phyloP scores from a whole-genome alignment of 305 asterid genomes.

The Stenogyne calaminthoides region DNA sequence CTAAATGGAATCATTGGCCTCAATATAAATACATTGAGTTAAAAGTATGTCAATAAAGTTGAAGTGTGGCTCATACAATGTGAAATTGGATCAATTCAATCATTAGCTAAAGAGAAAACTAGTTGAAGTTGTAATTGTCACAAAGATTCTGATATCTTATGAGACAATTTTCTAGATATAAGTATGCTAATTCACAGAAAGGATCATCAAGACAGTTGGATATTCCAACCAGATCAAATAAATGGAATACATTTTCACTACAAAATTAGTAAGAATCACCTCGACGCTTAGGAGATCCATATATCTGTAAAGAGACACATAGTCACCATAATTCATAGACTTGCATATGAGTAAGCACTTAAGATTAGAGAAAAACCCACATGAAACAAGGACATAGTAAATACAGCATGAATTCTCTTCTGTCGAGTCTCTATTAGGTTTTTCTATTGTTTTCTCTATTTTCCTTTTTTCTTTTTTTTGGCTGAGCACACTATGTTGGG shows the following conservation, averaged over 20 bases:
- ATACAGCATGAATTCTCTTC: neutral
- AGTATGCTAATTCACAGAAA: conserved; percentile 8
- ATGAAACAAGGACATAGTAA: neutral
- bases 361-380: conserved; percentile 18
- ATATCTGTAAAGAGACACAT: neutral
- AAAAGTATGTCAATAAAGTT: conserved; percentile 4
- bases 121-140: neutral
- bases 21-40: conserved; percentile 14
- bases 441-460: neutral
- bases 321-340: neutral
- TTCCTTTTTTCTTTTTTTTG: neutral
- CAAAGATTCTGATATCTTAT: conserved; percentile 10
- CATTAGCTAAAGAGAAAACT: conserved; percentile 4
- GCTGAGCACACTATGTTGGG: neutral
- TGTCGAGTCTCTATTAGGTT: conserved; percentile 4
- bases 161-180: conserved; percentile 8
- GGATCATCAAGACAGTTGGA: neutral
- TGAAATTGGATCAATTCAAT: neutral
- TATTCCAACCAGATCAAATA: neutral
- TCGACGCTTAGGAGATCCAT: neutral
- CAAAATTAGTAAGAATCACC: neutral
- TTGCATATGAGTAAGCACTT: neutral
- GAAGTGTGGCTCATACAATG: neutral
- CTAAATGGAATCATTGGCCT: conserved; percentile 26
- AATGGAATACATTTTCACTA: neutral